Conservation (phyloP, 805 yeast genomes). For the Pichia membranifaciens region DNA sequence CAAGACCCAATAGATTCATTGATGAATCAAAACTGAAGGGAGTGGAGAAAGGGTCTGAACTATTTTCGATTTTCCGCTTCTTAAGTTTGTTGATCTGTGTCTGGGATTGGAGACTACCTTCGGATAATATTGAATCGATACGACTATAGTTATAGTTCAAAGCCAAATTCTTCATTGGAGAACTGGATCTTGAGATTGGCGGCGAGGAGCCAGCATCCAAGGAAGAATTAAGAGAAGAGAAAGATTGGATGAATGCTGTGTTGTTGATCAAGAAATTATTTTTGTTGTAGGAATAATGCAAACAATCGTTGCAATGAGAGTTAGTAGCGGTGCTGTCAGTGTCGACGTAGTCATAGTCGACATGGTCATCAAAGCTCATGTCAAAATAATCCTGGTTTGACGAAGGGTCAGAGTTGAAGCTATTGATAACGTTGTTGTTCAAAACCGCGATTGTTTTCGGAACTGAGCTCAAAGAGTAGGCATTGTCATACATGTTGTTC, state of each 20-base stretch:
- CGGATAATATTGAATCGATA: not conserved
- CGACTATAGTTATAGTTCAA: not conserved
- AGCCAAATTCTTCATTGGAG: not conserved
- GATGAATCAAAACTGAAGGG: too few species aligned
- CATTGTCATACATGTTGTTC: not conserved
- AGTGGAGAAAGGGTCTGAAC: too few species aligned
- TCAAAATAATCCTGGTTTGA: not conserved
- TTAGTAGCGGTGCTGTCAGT: not conserved
- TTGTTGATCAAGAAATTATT: not conserved
- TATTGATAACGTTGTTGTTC: not conserved
- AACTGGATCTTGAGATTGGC: slow-evolving; percentile 7
- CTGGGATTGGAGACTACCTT: too few species aligned
- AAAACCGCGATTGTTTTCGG: not conserved
- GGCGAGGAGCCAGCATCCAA: slow-evolving; percentile 4
- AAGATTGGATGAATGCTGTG: slow-evolving; percentile 1
- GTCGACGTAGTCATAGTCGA: not conserved
- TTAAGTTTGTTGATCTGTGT: not conserved
- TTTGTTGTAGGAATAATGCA: slow-evolving; percentile 1
- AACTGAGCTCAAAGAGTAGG: not conserved
- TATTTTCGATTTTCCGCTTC: not conserved
- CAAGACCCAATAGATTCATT: too few species aligned
- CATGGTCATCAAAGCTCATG: not conserved
- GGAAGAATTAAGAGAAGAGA: slow-evolving; percentile 6
- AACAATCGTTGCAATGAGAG: not conserved
- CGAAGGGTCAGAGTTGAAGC: not conserved